Evolutionary conservation across 306 rosid genomes (phyloP), one percentile per base, ranked within the genome.

Genomic region (Rubus parviflorus): DNA sequence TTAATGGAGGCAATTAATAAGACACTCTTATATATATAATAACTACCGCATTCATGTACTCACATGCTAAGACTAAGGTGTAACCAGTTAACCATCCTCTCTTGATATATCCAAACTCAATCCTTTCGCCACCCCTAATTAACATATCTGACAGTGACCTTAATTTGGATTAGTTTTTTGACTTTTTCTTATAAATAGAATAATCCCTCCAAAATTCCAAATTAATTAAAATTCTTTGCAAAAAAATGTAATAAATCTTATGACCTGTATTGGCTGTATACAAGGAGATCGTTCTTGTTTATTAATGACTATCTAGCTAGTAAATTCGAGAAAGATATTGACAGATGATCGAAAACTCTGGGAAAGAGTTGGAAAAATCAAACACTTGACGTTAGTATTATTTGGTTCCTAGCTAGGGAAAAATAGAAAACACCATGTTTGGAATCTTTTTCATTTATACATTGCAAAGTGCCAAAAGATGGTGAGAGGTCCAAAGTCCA

Each of bases 361-460:
- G 68, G 2, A 30, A 62, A 30, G 2, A 35, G 35, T 35, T 38
- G 69, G 47, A 23, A 64, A 23, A 64, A 17, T 15, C 67, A 30
- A 61, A 30, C 42, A 30, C n/a, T 61, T 13, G 42, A 61, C 20
- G 20, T 35, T 38, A 37, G 41, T 1, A 45, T 12, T 45, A 45
- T 49, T 49, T 49, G 19, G 54, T 70, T 30, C 10, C 45, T 45
- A 17, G 35, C 35, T 30, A 4, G 23, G 20, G 16, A 46, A 41
- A 46, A 58, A 63, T 4, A 25, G 73, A 63, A 63, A 79, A 25
- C 73, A 40, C 37, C 37, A 48, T 8, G 9, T 37, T 3, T 20
- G 67, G 73, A 72, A 63, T 79, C 77, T 63, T 79, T 62, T 49
- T 42, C 66, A 62, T 41, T n/a, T 60, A 14, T 35, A 40, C 73